Conservation (phyloP, 805 yeast genomes). For the Priceomyces melissophilus region DNA sequence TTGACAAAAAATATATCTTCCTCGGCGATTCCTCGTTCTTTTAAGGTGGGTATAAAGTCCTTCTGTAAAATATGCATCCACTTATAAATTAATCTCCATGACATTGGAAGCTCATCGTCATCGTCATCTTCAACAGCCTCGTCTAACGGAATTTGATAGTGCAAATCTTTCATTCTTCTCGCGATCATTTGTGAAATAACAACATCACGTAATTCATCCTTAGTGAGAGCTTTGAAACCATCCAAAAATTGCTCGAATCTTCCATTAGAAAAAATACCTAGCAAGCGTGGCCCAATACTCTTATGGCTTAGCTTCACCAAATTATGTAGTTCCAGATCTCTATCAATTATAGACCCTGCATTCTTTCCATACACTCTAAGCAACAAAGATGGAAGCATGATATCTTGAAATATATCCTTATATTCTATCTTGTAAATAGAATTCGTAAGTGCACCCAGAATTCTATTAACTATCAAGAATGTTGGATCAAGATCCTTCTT, state of each 20-base stretch:
- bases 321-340: constrained; percentile 73
- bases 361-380: constrained; percentile 87
- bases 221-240: constrained; percentile 74
- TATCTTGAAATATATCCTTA: constrained; percentile 27
- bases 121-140: constrained; percentile 50
- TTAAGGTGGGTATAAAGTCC: constrained; percentile 40
- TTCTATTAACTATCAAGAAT: constrained; percentile 55
- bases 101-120: constrained; percentile 52
- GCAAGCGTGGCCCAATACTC: constrained; percentile 81
- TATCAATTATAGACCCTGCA: constrained; percentile 79
- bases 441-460: constrained; percentile 92
- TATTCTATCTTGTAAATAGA: constrained; percentile 77
- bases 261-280: constrained; percentile 91
- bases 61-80: constrained; percentile 56
- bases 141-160: constrained; percentile 68
- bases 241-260: constrained; percentile 90
- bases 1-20: constrained; percentile 41
- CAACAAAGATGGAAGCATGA: constrained; percentile 58
- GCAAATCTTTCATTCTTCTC: constrained; percentile 94
- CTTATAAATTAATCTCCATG: constrained; percentile 65
- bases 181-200: constrained; percentile 81
- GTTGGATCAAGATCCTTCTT: constrained; percentile 41
- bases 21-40: constrained; percentile 27
- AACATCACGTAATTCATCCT: constrained; percentile 69
- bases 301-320: constrained; percentile 70